Percentiles rank a stretch among this genome's conserved stretches.
phyloP scores from a whole-genome alignment of 1,284 basidiomycete species.

The Limonomyces culmigenus region DNA sequence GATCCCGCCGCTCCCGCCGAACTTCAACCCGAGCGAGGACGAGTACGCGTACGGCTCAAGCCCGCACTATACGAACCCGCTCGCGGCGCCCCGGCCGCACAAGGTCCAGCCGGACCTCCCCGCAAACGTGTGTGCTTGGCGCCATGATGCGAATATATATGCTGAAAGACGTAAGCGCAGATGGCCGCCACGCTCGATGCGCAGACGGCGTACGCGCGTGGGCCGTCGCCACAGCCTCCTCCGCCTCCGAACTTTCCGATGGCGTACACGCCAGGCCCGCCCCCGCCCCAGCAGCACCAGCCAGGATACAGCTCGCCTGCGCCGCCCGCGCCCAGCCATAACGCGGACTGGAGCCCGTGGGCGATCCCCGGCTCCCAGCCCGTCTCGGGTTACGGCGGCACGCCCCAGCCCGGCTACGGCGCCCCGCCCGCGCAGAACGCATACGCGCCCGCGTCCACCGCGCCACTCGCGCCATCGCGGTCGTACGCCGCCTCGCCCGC shows the following conservation, averaged over 20 bases:
- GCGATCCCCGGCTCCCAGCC: neutral
- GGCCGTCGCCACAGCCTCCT: neutral
- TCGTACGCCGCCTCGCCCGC: neutral
- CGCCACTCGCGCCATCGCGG: constrained; percentile 1
- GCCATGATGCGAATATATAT: constrained; percentile 6
- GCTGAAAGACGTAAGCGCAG: constrained; percentile 18
- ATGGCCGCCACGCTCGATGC: constrained; percentile 38
- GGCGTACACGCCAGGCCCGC: constrained; percentile 2
- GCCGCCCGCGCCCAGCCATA: constrained; percentile 8
- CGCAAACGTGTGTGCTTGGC: constrained; percentile 32
- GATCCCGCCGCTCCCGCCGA: constrained; percentile 25
- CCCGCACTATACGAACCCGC: constrained; percentile 38
- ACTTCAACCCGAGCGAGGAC: constrained; percentile 12
- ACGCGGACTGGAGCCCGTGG: constrained; percentile 4
- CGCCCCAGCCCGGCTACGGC: too few relatives aligned
- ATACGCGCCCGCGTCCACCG: neutral
- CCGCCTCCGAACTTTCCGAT: neutral
- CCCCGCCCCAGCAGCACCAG: constrained; percentile 5
- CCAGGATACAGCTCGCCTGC: constrained; percentile 6
- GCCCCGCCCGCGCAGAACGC: neutral
- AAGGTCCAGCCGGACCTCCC: constrained; percentile 42
- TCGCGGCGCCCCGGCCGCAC: constrained; percentile 54
- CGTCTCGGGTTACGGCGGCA: neutral
- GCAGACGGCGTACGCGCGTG: neutral
- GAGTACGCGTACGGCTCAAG: constrained; percentile 10